Base-by-base conservation (phyloP, 768 basidiomycete genomes). In the Suillus ampliporus region DNA sequence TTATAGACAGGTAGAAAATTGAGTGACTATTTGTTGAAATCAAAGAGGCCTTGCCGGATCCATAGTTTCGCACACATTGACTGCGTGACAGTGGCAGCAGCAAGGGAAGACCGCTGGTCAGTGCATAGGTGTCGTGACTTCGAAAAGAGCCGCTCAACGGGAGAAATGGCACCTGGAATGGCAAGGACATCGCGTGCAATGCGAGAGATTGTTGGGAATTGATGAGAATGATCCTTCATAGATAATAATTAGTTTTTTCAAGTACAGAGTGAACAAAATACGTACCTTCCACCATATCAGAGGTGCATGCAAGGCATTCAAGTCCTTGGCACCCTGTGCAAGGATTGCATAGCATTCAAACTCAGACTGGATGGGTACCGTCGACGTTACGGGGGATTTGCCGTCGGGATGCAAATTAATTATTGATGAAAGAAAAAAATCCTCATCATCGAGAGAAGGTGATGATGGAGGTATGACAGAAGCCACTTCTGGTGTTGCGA, bases 151-250 rank as follows among this genome's bases (percentile, higher is more conserved):
- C 71, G 63, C 57, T 79, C 75, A 23, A 78, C 75, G 1, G 77
- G 75, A 7, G 74, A 70, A 62, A 72, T 74, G 1, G 76, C 70
- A 8, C 67, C 75, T 7, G 76, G 74, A 58, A 78, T 76, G 31
- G 76, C 73, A 11, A 78, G 68, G 61, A 66, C 73, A 65, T 78
- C 72, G 1, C 67, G 67, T 19, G 74, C 75, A 61, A 78, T 76
- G 44, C 62, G 52, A 13, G 75, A 66, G 31, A 76, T 57, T 9
- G 65, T 67, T 0, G 74, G 77, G 43, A 74, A 77, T 21, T 64
- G 62, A 7, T 65, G 31, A 1, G 54, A 66, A 65, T 72, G 67
- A 2, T 58, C 61, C 72, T 76, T 52, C 40, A 41, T 51, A 35
- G 26, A 57, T 57, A 34, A 6, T 14, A n/a, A n/a, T n/a, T n/a